These are phyloP conservation scores for Candida argentea DNA, from an alignment of 805 yeast species.

Conservation along the genomic window DNA sequence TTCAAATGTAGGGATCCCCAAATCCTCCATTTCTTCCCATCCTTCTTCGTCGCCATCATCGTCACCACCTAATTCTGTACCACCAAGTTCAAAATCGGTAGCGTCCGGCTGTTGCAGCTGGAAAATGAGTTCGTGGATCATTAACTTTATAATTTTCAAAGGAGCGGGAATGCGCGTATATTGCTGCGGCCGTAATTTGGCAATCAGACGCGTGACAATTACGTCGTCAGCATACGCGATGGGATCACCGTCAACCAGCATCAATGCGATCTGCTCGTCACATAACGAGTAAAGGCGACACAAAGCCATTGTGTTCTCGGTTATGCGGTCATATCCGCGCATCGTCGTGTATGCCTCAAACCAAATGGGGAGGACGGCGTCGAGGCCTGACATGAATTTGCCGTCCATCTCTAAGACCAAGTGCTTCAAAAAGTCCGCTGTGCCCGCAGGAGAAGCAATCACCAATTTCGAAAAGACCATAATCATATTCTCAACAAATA, in stretches of 20 bases:
- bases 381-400: constrained; percentile 31
- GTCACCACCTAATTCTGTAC: constrained; percentile 11
- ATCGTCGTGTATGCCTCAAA: constrained; percentile 70
- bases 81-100: constrained; percentile 21
- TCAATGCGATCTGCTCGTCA: constrained; percentile 38
- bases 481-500: constrained; percentile 69
- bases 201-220: constrained; percentile 83
- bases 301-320: constrained; percentile 59
- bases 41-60: constrained; percentile 41
- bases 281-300: constrained; percentile 52
- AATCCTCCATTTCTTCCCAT: constrained; percentile 72
- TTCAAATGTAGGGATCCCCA: constrained; percentile 53
- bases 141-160: constrained; percentile 60
- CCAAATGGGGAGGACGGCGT: constrained; percentile 68
- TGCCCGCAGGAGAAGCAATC: constrained; percentile 48
- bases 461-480: constrained; percentile 69
- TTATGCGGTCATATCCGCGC: constrained; percentile 67
- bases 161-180: constrained; percentile 61
- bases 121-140: constrained; percentile 58
- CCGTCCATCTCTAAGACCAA: constrained; percentile 19
- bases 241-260: constrained; percentile 71
- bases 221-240: constrained; percentile 49
- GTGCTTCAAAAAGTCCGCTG: constrained; percentile 48
- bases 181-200: constrained; percentile 50
- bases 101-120: constrained; percentile 47